Evolutionary conservation across 768 basidiomycete species (phyloP), one percentile per base, ranked within the genome.

Genomic region (Lactarius pseudohatsudake): DNA sequence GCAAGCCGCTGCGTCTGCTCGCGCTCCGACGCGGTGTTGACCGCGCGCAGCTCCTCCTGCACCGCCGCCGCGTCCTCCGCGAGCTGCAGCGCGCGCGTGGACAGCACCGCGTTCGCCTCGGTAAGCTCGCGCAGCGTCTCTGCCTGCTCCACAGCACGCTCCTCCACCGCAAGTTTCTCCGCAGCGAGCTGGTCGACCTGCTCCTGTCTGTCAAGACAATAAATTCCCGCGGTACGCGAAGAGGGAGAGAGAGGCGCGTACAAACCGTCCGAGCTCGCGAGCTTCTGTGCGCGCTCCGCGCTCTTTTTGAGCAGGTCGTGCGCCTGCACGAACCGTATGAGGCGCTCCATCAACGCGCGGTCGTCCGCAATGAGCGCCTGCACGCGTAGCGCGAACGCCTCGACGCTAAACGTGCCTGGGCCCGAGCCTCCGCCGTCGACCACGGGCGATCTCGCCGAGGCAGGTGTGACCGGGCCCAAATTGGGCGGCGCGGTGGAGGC

Each of bases 231-330:
- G 15, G 40, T 16, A 32, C 47, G 43, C 15, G 50, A 15, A 9
- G 26, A 38, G 22, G 10, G 32, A 26, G 32, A 26, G 18, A 34
- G n/a, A n/a, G 36, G 57, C 78, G 84, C 80, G 61, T 87, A 83
- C 72, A 82, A 82, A 28, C 80, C 74, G 40, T 81, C 79, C 64
- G 88, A 74, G 10, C 75, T 69, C 70, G 82, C 75, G 70, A 96
- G 82, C 76, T 93, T 94, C 81, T 95, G 91, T 26, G 93, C 94
- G 58, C 93, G 82, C 73, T 94, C 93, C 22, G 94, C 93, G 73
- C 94, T 95, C 78, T 89, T 91, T 83, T 94, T 96, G 67, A 96
- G 82, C 69, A 96, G 73, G 70, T 96, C 94, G 66, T 96, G 90
- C 59, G 94, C 92, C 76, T 92, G 89, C 2, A 92, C 94, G 71